A percentile compares a stretch with the other conserved stretches of the same genome.
These are phyloP conservation scores for Leccinum uliginosum DNA, from an alignment of 768 basidiomycete species.

Conservation along the genomic window DNA sequence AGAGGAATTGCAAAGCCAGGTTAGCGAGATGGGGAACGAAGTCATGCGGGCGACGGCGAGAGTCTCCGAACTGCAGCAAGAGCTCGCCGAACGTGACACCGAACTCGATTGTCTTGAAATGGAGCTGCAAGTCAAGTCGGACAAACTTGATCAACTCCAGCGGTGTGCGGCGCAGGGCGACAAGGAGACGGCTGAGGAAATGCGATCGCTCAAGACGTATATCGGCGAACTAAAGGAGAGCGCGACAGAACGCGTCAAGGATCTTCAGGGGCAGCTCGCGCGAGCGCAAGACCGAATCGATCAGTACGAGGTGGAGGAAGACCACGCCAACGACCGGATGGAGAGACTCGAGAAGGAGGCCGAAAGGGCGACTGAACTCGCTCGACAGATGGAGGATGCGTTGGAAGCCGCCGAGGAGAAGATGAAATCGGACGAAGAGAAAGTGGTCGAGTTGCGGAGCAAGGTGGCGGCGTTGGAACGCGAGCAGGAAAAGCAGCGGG, in stretches of 20 bases:
- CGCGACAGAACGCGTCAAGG: conserved; percentile 46
- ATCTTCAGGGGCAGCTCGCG: conserved; percentile 51
- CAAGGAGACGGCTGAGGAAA: conserved; percentile 26
- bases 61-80: conserved; percentile 42
- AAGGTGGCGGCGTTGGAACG: conserved; percentile 55
- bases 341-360: conserved; percentile 51
- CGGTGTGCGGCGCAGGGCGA: conserved; percentile 23
- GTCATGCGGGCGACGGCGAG: conserved; percentile 31
- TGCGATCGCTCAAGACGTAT: conserved; percentile 44
- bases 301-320: conserved; percentile 40
- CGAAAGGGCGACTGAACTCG: conserved; percentile 52
- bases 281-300: conserved; percentile 43
- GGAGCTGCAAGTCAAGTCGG: conserved; percentile 38
- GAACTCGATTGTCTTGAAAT: conserved; percentile 32
- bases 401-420: conserved; percentile 70
- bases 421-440: conserved; percentile 59
- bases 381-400: conserved; percentile 69
- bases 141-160: conserved; percentile 22
- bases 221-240: conserved; percentile 59
- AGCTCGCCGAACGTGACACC: conserved; percentile 38
- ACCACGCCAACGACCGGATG: conserved; percentile 46
- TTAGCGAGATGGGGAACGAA: conserved; percentile 28
- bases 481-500: conserved; percentile 40
- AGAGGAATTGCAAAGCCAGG: conserved; percentile 36
- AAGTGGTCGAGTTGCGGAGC: conserved; percentile 44